These are phyloP conservation scores for Solanum neorickii DNA, from an alignment of 257 asterid species.

Conservation along the genomic window DNA sequence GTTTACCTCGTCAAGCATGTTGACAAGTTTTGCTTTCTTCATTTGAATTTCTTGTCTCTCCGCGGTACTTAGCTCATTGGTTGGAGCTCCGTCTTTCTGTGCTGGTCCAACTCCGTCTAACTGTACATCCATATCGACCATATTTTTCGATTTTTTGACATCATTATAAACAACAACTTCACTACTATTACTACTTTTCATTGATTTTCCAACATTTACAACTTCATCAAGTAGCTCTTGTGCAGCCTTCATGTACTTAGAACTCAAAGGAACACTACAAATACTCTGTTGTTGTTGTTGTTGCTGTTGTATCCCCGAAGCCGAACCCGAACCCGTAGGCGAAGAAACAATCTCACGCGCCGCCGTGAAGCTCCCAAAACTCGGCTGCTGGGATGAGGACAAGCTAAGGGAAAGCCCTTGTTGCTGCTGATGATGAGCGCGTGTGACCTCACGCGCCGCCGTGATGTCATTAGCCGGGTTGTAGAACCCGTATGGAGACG, in stretches of 20 bases:
- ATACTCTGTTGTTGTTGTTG: conserved; percentile 1
- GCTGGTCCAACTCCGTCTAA: background rate
- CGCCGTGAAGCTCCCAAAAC: conserved; percentile 24
- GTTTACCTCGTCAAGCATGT: conserved; percentile 95
- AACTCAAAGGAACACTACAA: conserved; percentile 39
- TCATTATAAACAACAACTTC: conserved; percentile 5
- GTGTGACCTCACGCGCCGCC: conserved; percentile 61
- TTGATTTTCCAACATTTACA: conserved; percentile 69
- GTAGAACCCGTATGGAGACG: conserved; percentile 43
- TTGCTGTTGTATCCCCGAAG: conserved; percentile 44
- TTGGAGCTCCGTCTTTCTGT: conserved; percentile 22
- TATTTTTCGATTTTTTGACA: conserved; percentile 11
- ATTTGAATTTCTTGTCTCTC: conserved; percentile 94
- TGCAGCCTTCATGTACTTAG: conserved; percentile 77
- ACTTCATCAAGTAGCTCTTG: conserved; percentile 96
- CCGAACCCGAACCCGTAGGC: conserved; percentile 29
- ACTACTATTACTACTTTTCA: conserved; percentile 17
- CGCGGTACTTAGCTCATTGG: conserved; percentile 52
- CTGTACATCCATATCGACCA: conserved; percentile 11
- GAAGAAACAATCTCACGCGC: conserved; percentile 37
- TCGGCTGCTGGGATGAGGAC: conserved; percentile 58
- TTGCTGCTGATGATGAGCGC: conserved; percentile 32
- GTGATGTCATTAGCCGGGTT: conserved; percentile 24
- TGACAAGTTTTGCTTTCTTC: conserved; percentile 90
- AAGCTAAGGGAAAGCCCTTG: conserved; percentile 68